Conservation (phyloP, 768 basidiomycete species). For the Tulasnella sp. region DNA sequence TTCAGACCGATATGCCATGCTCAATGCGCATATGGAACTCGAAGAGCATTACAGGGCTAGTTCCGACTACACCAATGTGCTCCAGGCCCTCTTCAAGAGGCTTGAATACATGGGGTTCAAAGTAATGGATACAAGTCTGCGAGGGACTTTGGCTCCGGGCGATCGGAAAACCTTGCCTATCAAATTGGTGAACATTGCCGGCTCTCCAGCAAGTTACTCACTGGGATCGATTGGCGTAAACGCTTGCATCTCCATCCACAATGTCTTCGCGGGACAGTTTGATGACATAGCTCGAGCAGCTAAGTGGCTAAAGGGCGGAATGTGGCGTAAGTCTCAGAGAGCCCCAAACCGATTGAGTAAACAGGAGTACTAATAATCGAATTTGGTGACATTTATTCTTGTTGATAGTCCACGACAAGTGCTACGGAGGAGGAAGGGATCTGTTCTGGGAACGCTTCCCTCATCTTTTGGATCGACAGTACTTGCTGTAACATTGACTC, state of each 20-base stretch:
- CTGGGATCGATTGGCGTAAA: not conserved
- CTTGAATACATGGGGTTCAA: constrained; percentile 16
- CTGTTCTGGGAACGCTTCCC: too few relatives aligned
- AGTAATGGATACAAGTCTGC: not conserved
- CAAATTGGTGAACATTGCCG: not conserved
- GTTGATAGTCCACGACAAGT: too few relatives aligned
- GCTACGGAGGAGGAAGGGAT: too few relatives aligned
- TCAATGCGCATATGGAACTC: not conserved
- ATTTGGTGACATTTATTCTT: too few relatives aligned
- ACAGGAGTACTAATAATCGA: not conserved
- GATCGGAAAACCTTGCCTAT: not conserved
- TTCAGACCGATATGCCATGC: not conserved
- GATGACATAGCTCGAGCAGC: not conserved
- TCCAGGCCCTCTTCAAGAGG: not conserved
- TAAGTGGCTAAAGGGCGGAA: constrained; percentile 8
- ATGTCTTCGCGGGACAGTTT: not conserved
- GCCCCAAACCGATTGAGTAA: not conserved
- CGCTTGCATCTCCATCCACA: not conserved
- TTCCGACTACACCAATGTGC: not conserved
- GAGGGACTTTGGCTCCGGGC: not conserved
- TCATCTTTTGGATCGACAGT: too few relatives aligned
- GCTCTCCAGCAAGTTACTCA: not conserved
- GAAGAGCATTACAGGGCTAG: not conserved
- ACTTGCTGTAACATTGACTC: too few relatives aligned
- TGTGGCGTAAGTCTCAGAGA: constrained; percentile 25